Base-by-base conservation (phyloP, 495 filamentous ascomycete species). In the Beverwykella pulmonaria region DNA sequence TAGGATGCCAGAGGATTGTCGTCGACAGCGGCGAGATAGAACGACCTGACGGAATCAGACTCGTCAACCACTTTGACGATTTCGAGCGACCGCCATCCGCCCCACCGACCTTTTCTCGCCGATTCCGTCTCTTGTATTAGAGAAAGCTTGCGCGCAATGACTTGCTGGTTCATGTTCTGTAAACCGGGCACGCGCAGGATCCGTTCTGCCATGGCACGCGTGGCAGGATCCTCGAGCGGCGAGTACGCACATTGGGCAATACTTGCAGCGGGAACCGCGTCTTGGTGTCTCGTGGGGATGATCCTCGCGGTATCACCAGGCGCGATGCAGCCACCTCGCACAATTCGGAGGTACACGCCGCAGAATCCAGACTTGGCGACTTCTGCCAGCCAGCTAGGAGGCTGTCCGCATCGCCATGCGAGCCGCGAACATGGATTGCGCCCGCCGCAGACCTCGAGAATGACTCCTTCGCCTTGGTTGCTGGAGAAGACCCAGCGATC, bases 151-250 rank as follows among this genome's bases (percentile, higher is more conserved):
- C 55, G 55, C 3, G 26, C 19, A 10, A 44, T 19, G 10, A 59
- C 12, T 27, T 41, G 55, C 1, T 15, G 1, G 55, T 59, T 59
- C 55, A 59, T 59, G 20, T 59, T 59, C 34, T 59, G 56, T 8
- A 60, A 17, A 8, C 25, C 50, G 19, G 50, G 50, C n/a, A 25
- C 19, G 25, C 25, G n/a, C 14, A 53, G 10, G 23, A 53, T 53
- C 2, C 25, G n/a, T 20, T 53, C 50, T 8, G 50, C 50, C 50
- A 53, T 29, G 2, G 14, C 17, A 20, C 50, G 50, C 7, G 50
- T 53, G n/a, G 25, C 50, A 34, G 32, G 6, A 3, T 22, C 19
- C 7, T 2, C n/a, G 8, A 17, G 19, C n/a, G 14, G n/a, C 19
- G 50, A 23, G 50, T 4, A 53, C 7, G 25, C 25, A 17, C 50